Percentiles rank a stretch among this genome's conserved stretches.
Conservation (phyloP, 2,329 filamentous ascomycete species). For the Blastomyces emzantsi region DNA sequence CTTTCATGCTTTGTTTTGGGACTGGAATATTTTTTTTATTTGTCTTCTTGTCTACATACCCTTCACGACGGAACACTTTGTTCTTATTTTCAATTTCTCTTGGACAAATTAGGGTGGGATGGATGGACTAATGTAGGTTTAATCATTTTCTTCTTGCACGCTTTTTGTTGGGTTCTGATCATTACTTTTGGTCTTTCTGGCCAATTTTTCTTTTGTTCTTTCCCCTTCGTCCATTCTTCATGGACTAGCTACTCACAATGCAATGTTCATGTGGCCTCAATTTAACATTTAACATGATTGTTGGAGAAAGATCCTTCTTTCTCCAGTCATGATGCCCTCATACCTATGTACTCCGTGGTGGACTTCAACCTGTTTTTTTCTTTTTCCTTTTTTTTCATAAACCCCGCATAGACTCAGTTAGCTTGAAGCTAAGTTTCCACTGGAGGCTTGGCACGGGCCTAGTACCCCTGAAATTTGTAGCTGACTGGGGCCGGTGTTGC, state of each 20-base stretch:
- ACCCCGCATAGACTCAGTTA: too few relatives aligned
- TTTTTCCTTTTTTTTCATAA: too few relatives aligned
- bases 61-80: not conserved
- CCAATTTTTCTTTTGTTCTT: not conserved
- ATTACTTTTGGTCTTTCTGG: not conserved
- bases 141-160: not conserved
- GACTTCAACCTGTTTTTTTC: too few relatives aligned
- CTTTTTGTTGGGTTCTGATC: not conserved
- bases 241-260: not conserved
- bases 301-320: not conserved
- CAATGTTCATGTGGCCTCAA: not conserved
- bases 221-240: not conserved
- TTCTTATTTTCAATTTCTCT: not conserved
- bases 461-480: too few relatives aligned
- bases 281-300: not conserved
- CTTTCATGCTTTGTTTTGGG: not conserved
- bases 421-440: too few relatives aligned
- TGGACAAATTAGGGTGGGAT: not conserved
- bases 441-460: too few relatives aligned
- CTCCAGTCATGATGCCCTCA: not conserved
- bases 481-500: too few relatives aligned
- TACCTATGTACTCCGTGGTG: too few relatives aligned
- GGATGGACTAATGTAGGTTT: not conserved
- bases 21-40: not conserved
- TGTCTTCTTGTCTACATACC: not conserved